These are phyloP conservation scores for Aspergillus sp. DNA, from an alignment of 2,329 filamentous ascomycete genomes.

Conservation along the genomic window DNA sequence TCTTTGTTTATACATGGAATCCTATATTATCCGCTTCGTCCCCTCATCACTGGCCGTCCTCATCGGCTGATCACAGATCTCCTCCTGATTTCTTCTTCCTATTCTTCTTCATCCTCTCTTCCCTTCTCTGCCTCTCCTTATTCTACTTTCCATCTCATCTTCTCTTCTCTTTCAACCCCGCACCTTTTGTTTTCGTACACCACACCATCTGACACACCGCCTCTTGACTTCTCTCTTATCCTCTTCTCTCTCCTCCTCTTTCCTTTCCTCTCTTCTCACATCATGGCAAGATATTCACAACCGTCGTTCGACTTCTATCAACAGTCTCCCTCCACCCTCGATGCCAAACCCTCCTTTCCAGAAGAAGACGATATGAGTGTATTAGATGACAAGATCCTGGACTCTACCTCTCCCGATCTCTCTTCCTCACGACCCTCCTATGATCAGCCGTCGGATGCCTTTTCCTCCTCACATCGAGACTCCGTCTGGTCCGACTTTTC, in stretches of 20 bases:
- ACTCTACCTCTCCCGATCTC: constrained; percentile 50
- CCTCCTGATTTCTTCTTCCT: constrained; percentile 2
- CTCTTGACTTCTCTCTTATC: constrained; percentile 7
- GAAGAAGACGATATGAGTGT: constrained; percentile 55
- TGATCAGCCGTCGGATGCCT: constrained; percentile 50
- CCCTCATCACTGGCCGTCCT: neutral
- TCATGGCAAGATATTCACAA: constrained; percentile 46
- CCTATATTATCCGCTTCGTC: no score
- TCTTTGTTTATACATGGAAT: neutral
- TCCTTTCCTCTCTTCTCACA: constrained; percentile 14
- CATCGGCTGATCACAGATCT: neutral
- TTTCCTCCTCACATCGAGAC: constrained; percentile 54
- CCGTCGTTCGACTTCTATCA: constrained; percentile 45
- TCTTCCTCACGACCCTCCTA: constrained; percentile 47
- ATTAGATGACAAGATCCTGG: constrained; percentile 51
- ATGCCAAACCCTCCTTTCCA: constrained; percentile 40
- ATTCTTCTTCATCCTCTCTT: constrained; percentile 5
- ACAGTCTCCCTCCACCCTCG: constrained; percentile 42
- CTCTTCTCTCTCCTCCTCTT: constrained; percentile 13
- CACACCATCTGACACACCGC: constrained; percentile 7
- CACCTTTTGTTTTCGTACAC: constrained; percentile 12
- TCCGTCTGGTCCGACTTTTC: constrained; percentile 51
- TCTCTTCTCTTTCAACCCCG: neutral
- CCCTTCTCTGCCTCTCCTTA: neutral
- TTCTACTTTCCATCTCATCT: neutral